Percentiles rank a stretch among this genome's conserved stretches.
Conservation (phyloP, 495 filamentous ascomycete species). For the Aspergillus coremiiformis region DNA sequence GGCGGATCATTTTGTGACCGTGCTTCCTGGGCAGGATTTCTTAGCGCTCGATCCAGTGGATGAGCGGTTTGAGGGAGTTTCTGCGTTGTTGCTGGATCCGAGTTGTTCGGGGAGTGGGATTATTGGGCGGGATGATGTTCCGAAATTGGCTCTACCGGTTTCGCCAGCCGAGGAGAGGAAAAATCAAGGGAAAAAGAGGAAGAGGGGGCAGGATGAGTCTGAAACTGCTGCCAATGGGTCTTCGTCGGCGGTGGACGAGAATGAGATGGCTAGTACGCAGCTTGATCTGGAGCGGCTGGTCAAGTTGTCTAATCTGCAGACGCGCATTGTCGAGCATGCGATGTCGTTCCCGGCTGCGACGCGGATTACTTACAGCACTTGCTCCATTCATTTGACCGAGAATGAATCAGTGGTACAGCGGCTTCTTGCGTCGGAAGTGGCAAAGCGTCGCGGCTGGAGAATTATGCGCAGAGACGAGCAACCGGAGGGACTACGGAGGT, state of each 20-base stretch:
- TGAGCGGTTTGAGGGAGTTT: constrained; percentile 48
- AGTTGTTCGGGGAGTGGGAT: constrained; percentile 95
- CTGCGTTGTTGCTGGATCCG: constrained; percentile 77
- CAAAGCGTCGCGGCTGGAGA: constrained; percentile 64
- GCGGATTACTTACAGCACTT: constrained; percentile 85
- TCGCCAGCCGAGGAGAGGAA: constrained; percentile 20
- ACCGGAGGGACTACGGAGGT: constrained; percentile 59
- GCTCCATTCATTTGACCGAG: constrained; percentile 76
- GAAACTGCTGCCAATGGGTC: not conserved
- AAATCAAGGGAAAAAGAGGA: constrained; percentile 37
- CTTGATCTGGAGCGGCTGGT: constrained; percentile 47
- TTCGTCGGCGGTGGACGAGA: constrained; percentile 28
- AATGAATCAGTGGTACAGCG: constrained; percentile 78
- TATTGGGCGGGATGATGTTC: constrained; percentile 71
- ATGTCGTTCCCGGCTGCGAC: constrained; percentile 70
- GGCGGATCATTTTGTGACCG: constrained; percentile 51
- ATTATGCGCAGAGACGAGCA: constrained; percentile 64
- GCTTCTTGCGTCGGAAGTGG: constrained; percentile 58
- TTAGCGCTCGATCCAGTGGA: constrained; percentile 59
- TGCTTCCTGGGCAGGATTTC: constrained; percentile 72
- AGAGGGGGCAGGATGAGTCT: constrained; percentile 23
- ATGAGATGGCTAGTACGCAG: constrained; percentile 22
- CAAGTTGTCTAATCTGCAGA: constrained; percentile 70
- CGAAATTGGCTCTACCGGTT: constrained; percentile 46
- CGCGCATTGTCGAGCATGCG: constrained; percentile 70